phyloP scores from a whole-genome alignment of 164 flowering plant genomes.

The Macadamia integrifolia region DNA sequence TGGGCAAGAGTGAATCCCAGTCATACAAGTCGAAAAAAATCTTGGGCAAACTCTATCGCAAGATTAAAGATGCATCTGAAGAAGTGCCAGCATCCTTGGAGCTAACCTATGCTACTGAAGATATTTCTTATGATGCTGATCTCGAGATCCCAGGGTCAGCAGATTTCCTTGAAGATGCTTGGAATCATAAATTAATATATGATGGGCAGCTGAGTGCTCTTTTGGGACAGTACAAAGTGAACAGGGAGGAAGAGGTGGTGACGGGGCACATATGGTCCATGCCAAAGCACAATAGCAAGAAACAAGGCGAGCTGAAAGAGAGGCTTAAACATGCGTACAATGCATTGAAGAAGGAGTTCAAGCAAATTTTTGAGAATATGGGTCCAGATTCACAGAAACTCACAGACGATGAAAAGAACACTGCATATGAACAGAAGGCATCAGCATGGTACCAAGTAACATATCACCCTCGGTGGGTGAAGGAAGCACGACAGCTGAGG shows the following conservation, averaged over 20 bases:
- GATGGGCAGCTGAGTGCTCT: conserved; percentile 64
- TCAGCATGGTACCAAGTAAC: conserved; percentile 96
- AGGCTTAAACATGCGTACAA: conserved; percentile 68
- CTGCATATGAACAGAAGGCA: conserved; percentile 66
- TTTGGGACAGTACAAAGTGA: conserved; percentile 69
- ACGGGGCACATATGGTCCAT: conserved; percentile 93
- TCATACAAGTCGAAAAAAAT: conserved; percentile 69
- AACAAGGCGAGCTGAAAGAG: conserved; percentile 81
- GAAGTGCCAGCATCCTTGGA: conserved; percentile 26
- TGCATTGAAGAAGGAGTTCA: conserved; percentile 59
- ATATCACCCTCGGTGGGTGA: conserved; percentile 71
- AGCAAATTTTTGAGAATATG: conserved; percentile 48
- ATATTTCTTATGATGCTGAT: conserved; percentile 55
- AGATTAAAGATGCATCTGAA: conserved; percentile 42
- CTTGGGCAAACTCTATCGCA: conserved; percentile 69
- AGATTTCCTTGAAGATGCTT: conserved; percentile 54
- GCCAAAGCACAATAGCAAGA: conserved; percentile 67
- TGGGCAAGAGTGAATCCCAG: conserved; percentile 72
- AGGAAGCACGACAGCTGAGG: conserved; percentile 38
- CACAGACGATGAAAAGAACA: conserved; percentile 49
- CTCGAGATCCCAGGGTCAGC: conserved; percentile 59
- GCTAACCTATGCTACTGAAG: conserved; percentile 10
- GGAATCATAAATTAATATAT: conserved; percentile 73
- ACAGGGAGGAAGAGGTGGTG: conserved; percentile 78
- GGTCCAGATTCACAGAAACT: conserved; percentile 33